Evolutionary conservation across 1,284 basidiomycete species (phyloP), one percentile per base, ranked within the genome.

Genomic region (Pseudozyma sp.): DNA sequence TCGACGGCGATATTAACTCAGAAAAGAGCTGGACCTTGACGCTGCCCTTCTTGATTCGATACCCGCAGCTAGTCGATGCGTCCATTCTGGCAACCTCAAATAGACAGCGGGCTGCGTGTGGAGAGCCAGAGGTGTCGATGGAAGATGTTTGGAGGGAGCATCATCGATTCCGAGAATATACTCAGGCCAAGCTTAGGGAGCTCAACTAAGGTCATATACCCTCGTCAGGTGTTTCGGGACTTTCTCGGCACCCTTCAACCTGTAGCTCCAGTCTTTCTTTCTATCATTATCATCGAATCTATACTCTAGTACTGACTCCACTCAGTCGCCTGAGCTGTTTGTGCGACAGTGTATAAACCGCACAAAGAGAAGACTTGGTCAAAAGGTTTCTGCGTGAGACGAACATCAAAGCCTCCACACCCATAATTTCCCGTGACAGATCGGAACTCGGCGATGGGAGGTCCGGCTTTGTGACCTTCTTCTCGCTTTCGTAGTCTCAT

Each of bases 61-160:
- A 76, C 45, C 78, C 78, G 31, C 52, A 62, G 47, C 52, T 79
- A 45, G 64, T 62, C 1, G 71, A 77, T 44, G 59, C 53, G 11
- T 19, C 48, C 0, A 5, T 69, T 51, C 25, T 79, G 34, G 65
- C 59, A 21, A 67, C 52, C n/a, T 60, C 43, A 9, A 79, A 79
- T 42, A 43, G 56, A 14, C 59, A 64, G 42, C 40, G 77, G 25
- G 44, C 1, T n/a, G 42, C 18, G 12, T 42, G 52, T 1, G 70
- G 66, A 3, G 51, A 69, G 43, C 14, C 19, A 13, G 60, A 61
- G 47, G 59, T 76, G 18, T 60, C 65, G 7, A 57, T 69, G 57
- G 74, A 69, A 3, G 61, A 66, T 12, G 40, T 76, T 18, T 76
- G 74, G 74, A 51, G 57, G 52, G 66, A 76, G 57, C 69, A 76